Base-by-base conservation (phyloP, 345 rosid genomes). In the Adansonia digitata region DNA sequence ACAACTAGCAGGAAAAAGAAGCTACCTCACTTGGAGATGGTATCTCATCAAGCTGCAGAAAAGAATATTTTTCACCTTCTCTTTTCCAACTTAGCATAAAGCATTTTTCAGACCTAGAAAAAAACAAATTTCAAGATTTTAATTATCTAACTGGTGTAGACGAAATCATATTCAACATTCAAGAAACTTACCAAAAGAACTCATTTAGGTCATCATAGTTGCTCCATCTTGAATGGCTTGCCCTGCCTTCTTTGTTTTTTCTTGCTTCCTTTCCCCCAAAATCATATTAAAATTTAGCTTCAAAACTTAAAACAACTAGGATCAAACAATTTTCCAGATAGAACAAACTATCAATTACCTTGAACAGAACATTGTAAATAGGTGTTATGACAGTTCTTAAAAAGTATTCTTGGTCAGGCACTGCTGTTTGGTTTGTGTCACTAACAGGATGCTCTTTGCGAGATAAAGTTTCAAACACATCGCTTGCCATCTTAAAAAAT, bases 171-270 rank as follows among this genome's bases (percentile, higher is more conserved):
- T 71, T 35, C 12, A 14, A 20, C 63, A 24, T 73, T 42, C 71
- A 80, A 55, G 56, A 29, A 79, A 79, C 85, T 84, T 74, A 95
- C 99, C 99, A 95, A 76, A 95, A 95, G 82, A 90, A 95, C 85
- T 95, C 99, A 78, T 95, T 95, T 66, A 95, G 77, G 79, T 95
- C 99, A 83, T 95, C 99, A 77, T 95, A 95, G 74, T 95, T 95
- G 84, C 98, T 93, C 99, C 98, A 93, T 82, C 70, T 90, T 39
- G 98, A 91, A 85, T 93, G 98, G 81, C 99, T 93, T 68, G 92
- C 94, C 80, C 77, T 93, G 79, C 99, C 98, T 68, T 78, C 81
- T 81, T 86, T 84, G 84, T 88, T 95, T 87, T 88, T 90, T 82
- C 65, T 82, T 57, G 83, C 90, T 89, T 95, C 99, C 99, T 95